phyloP scores from a whole-genome alignment of 805 yeast species.

The Hanseniaspora singularis region DNA sequence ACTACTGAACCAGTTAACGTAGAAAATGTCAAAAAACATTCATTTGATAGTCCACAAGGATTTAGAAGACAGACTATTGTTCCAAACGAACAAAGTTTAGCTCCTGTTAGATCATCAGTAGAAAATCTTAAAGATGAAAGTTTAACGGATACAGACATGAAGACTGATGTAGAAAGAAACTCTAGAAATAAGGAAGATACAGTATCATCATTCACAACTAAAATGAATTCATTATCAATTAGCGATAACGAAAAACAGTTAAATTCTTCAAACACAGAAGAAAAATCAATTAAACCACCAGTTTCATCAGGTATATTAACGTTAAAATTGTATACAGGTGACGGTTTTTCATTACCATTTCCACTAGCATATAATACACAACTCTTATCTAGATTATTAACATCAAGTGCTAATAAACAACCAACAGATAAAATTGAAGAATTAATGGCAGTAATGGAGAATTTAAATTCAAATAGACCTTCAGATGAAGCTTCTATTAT shows the following conservation, averaged over 20 bases:
- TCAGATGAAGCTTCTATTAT: conserved; percentile 15
- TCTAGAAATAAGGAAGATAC: background rate
- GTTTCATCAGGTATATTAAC: conserved; percentile 50
- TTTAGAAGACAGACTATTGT: conserved; percentile 13
- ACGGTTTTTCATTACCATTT: conserved; percentile 57
- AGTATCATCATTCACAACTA: too few species aligned
- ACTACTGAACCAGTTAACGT: background rate
- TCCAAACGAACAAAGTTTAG: background rate
- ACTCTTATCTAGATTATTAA: conserved; percentile 52
- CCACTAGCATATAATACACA: conserved; percentile 53
- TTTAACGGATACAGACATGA: background rate
- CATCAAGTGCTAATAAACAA: conserved; percentile 26
- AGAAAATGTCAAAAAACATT: background rate
- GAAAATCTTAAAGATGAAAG: background rate
- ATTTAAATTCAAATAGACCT: conserved; percentile 18
- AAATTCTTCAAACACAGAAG: background rate
- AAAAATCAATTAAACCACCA: background rate
- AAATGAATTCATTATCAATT: too few species aligned
- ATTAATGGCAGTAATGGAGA: conserved; percentile 12
- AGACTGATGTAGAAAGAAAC: background rate
- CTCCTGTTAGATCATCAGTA: background rate
- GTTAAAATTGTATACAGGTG: conserved; percentile 62
- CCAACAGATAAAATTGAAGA: conserved; percentile 24
- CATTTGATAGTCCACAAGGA: background rate
- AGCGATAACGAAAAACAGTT: too few species aligned